Evolutionary conservation across 495 filamentous ascomycete genomes (phyloP).

Genomic region (Cairneyella variabilis): DNA sequence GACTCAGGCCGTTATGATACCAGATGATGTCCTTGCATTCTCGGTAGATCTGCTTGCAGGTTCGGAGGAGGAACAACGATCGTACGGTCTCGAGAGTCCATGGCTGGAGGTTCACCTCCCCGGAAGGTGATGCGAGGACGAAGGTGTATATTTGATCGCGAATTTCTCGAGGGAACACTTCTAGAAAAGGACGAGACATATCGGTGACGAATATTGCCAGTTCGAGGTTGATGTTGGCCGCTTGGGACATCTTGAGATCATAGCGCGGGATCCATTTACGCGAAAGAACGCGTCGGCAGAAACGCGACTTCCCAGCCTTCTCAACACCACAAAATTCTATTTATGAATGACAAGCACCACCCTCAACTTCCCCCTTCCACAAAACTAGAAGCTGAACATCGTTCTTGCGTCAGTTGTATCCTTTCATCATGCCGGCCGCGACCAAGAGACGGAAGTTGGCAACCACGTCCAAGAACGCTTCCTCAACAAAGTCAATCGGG

Average conservation of each 20-base stretch:
- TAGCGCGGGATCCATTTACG: too few relatives aligned
- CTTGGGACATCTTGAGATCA: background rate
- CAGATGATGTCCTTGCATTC: slow-evolving; percentile 28
- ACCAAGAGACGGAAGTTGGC: slow-evolving; percentile 23
- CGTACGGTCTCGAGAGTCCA: slow-evolving; percentile 23
- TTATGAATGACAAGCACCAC: background rate
- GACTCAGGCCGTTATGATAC: slow-evolving; percentile 15
- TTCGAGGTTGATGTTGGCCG: background rate
- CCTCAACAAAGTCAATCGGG: slow-evolving; percentile 4
- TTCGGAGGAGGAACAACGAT: slow-evolving; percentile 22
- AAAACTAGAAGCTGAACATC: slow-evolving; percentile 9
- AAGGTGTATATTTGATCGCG: slow-evolving; percentile 26
- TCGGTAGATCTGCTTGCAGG: slow-evolving; percentile 21
- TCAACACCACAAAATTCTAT: background rate
- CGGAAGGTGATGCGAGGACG: slow-evolving; percentile 17
- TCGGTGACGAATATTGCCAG: background rate
- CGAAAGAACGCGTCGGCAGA: slow-evolving; percentile 18
- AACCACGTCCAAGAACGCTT: slow-evolving; percentile 6
- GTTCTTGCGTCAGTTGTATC: slow-evolving; percentile 16
- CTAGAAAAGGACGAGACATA: slow-evolving; percentile 15
- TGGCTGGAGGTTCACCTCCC: slow-evolving; percentile 17
- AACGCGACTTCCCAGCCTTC: slow-evolving; percentile 20
- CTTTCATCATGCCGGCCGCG: slow-evolving; percentile 24
- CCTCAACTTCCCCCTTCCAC: slow-evolving; percentile 15
- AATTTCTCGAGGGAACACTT: slow-evolving; percentile 24